phyloP scores from a whole-genome alignment of 495 filamentous ascomycete genomes.

The Penicillium salamii region DNA sequence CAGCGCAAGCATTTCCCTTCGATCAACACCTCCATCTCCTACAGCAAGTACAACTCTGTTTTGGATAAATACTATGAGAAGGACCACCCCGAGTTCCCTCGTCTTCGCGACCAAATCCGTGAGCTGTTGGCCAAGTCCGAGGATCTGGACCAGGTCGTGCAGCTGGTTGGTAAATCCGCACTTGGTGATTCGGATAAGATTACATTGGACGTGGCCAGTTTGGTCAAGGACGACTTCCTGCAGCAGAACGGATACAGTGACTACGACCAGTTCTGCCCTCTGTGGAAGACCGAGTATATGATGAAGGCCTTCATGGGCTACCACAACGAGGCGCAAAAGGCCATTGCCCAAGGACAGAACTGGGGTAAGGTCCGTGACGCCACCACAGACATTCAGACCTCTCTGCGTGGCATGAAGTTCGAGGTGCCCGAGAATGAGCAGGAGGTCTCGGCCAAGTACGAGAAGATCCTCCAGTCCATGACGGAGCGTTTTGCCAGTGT shows the following conservation, averaged over 20 bases:
- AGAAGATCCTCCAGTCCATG: conserved; percentile 86
- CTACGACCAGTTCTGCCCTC: conserved; percentile 97
- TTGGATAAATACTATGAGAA: conserved; percentile 93
- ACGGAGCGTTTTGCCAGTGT: conserved; percentile 94
- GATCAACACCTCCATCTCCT: conserved; percentile 92
- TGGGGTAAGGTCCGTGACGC: conserved; percentile 92
- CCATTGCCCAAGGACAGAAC: conserved; percentile 79
- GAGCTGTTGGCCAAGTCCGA: conserved; percentile 92
- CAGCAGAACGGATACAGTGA: conserved; percentile 99
- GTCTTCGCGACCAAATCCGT: conserved; percentile 85
- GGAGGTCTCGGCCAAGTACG: conserved; percentile 80
- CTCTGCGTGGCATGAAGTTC: conserved; percentile 92
- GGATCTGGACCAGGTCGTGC: conserved; percentile 97
- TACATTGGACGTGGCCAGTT: conserved; percentile 83
- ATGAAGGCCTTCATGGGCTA: conserved; percentile 99
- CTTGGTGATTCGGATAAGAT: conserved; percentile 98
- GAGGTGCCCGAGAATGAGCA: conserved; percentile 81
- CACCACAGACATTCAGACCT: conserved; percentile 77
- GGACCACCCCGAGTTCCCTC: conserved; percentile 89
- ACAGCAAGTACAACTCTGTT: conserved; percentile 90
- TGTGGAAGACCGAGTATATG: conserved; percentile 99
- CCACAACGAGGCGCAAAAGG: conserved; percentile 97
- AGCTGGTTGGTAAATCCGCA: conserved; percentile 96
- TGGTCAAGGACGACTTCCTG: conserved; percentile 98
- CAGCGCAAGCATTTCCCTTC: conserved; percentile 99